Percentiles rank a stretch among this genome's conserved stretches.
Conservation (phyloP, 2,329 filamentous ascomycete genomes). For the Trichoderma pleuroti region DNA sequence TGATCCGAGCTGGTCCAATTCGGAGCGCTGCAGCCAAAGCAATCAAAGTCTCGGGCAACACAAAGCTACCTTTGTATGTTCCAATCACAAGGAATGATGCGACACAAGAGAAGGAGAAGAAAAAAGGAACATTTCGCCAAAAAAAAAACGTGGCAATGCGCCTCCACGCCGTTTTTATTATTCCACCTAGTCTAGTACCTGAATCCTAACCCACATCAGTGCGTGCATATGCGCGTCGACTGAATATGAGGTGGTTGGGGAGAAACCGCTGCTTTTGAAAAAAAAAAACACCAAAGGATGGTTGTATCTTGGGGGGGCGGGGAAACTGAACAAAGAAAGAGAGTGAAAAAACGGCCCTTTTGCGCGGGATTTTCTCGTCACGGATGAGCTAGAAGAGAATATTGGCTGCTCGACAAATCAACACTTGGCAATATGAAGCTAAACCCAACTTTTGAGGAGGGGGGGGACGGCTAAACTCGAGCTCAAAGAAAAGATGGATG, state of each 20-base stretch:
- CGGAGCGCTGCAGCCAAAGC: background rate
- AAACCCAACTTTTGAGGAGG: background rate
- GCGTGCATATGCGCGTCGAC: background rate
- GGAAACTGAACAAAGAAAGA: background rate
- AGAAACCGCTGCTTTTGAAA: background rate
- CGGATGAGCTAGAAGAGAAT: background rate
- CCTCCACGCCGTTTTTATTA: conserved; percentile 1
- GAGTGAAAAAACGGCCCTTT: background rate
- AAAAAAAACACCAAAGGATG: background rate
- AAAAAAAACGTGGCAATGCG: conserved; percentile 6
- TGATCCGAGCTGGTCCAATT: background rate
- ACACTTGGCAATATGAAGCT: background rate
- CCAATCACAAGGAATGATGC: conserved; percentile 1
- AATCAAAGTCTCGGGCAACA: background rate
- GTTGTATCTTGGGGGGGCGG: background rate
- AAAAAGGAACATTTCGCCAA: background rate
- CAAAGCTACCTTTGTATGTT: background rate
- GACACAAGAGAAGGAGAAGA: background rate
- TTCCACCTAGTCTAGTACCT: background rate
- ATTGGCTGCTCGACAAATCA: background rate
- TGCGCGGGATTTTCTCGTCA: background rate
- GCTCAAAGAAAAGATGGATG: background rate
- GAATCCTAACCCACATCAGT: background rate
- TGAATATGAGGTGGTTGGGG: conserved; percentile 17
- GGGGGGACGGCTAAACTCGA: background rate